Evolutionary conservation across 140 eudicot genomes (phyloP), one percentile per base, ranked within the genome.

Genomic region (Ambrosia hybrid): DNA sequence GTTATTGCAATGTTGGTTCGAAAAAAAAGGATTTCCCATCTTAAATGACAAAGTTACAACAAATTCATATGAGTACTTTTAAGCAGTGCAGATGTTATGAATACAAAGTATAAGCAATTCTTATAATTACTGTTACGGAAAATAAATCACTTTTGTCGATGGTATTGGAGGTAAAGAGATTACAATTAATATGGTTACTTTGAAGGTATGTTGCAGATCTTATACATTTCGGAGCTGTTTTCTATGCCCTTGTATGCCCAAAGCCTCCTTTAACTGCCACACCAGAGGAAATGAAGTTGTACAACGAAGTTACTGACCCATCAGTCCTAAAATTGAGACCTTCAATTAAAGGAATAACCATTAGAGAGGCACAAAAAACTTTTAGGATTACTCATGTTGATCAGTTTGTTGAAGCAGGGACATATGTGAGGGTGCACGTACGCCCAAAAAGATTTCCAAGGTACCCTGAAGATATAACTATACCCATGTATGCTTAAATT

Each of bases 381-480:
- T 90, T 90, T 67, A 80, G 97, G 63, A 88, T 93, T 66, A 81
- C 90, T 70, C 73, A 56, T 71, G 56, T 76, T 51, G 83, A 90
- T 71, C 93, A 93, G 82, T 80, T 80, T 82, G 91, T 93, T 75
- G 98, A 93, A 87, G 76, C 88, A 21, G 99, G 99, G 58, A 90
- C 87, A 1, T 90, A 93, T 75, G 63, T 93, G 68, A 81, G 98
- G 75, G 99, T 90, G 48, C 91, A 93, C 82, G 97, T 93, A 16
- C 97, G 88, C 71, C 98, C 97, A 57, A 93, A 88, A 82, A 89
- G 98, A 61, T 93, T 87, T 55, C 98, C 88, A 46, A 83, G 98
- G 98, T 92, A 79, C 73, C 38, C 21, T 39, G 10, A 61, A 73
- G 17, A 51, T 6, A 51, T 43, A 30, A 5, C 52, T 21, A 4